Base-by-base conservation (phyloP, 148 eudicot species). In the Talinum fruticosum region DNA sequence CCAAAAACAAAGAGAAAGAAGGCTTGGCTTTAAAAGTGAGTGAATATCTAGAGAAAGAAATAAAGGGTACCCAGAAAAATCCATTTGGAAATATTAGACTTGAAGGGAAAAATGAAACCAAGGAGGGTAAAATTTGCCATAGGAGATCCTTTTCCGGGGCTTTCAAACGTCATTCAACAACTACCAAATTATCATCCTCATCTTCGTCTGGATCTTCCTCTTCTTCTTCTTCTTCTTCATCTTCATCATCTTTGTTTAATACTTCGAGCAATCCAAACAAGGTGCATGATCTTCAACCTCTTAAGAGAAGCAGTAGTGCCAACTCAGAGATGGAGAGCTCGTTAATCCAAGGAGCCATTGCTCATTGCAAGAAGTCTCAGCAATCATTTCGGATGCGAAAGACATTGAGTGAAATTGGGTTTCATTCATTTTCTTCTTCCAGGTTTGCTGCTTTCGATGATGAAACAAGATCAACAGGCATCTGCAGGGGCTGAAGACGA, bases 311-410 rank as follows among this genome's bases (percentile, higher is more conserved):
- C 64, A 79, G 79, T 66, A 85, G 92, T 24, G 82, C 74, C 15
- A 82, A 81, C 66, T 82, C 82, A 32, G 97, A 90, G 76, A 62
- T 85, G 51, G 98, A 93, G 80, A 87, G 74, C 38, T 85, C 93
- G n/a, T 66, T 83, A 29, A 88, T 94, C 45, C 94, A 92, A 76
- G 88, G 97, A 18, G 98, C 98, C 0, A 94, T 94, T 89, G 94
- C 94, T 51, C 92, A 94, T 64, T 94, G 98, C 81, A 94, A 92
- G 74, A 83, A 81, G 75, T 93, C 98, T 18, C 79, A 81, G 59
- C 75, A 72, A 35, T 74, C 61, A 4, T 24, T 78, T 7, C 78
- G 82, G 57, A 78, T 90, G 44, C 80, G 87, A 69, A 87, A 87
- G 78, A 85, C 85, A 3, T 51, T 77, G 24, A 88, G 88, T 80